A percentile compares a stretch with the other conserved stretches of the same genome.
Evolutionary conservation across 371 early-diverging fungal species (phyloP).

Genomic region (Mucor racemosus): DNA sequence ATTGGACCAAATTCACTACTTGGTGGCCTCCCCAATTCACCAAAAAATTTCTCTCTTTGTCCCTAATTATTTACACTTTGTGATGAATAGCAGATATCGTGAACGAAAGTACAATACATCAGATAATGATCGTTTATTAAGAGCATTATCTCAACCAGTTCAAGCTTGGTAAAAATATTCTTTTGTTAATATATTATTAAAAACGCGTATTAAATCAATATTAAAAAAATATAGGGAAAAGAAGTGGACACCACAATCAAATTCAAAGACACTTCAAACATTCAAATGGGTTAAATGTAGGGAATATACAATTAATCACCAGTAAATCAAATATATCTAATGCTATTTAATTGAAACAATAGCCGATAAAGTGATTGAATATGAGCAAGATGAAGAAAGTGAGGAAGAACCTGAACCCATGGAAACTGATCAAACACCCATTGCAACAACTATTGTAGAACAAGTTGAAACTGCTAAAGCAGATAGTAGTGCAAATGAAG

Average conservation of each 20-base stretch:
- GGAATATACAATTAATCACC: background rate
- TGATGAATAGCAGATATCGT: slow-evolving; percentile 42
- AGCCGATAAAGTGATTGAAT: slow-evolving; percentile 55
- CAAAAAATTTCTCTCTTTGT: background rate
- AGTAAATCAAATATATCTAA: too few relatives aligned
- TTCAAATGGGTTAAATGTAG: slow-evolving; percentile 69
- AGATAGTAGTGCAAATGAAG: background rate
- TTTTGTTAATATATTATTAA: background rate
- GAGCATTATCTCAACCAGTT: slow-evolving; percentile 55
- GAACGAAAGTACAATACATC: slow-evolving; percentile 52
- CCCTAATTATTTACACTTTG: background rate
- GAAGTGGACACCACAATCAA: slow-evolving; percentile 60
- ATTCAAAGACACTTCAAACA: slow-evolving; percentile 51
- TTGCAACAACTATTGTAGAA: background rate
- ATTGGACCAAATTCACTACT: too few relatives aligned
- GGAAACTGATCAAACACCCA: slow-evolving; percentile 16
- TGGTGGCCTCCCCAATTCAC: background rate
- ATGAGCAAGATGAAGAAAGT: slow-evolving; percentile 48
- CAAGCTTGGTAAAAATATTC: slow-evolving; percentile 45
- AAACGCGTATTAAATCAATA: background rate
- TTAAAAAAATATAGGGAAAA: slow-evolving; percentile 49
- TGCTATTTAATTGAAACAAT: background rate
- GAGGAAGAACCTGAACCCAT: slow-evolving; percentile 25
- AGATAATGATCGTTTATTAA: slow-evolving; percentile 50
- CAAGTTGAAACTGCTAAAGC: background rate